Evolutionary conservation across 768 basidiomycete genomes (phyloP).

Genomic region (Naganishia friedmannii): DNA sequence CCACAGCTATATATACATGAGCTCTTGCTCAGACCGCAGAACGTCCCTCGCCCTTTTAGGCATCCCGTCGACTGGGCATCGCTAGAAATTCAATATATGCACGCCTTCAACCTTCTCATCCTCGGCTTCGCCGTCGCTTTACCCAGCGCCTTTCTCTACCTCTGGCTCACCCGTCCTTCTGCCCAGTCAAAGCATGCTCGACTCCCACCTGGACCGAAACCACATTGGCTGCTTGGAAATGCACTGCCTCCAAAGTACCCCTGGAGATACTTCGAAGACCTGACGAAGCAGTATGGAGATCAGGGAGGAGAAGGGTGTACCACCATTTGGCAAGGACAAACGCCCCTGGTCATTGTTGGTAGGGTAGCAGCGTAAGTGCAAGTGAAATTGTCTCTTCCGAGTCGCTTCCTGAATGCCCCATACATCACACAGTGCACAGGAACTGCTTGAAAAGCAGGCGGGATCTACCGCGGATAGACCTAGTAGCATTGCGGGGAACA

Average conservation of each 20-base stretch:
- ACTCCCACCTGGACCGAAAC: slow-evolving; percentile 22
- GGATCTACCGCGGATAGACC: slow-evolving; percentile 8
- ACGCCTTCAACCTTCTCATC: background rate
- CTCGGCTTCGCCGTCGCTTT: background rate
- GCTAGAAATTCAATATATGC: background rate
- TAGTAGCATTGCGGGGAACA: slow-evolving; percentile 14
- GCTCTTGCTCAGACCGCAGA: background rate
- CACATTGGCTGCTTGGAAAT: slow-evolving; percentile 18
- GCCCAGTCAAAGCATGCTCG: slow-evolving; percentile 4
- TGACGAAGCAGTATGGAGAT: slow-evolving; percentile 19
- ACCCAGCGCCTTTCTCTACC: background rate
- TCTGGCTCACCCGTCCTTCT: slow-evolving; percentile 11
- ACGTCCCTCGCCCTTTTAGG: background rate
- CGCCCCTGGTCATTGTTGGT: slow-evolving; percentile 15
- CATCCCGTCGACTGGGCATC: background rate
- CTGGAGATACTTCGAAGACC: slow-evolving; percentile 15
- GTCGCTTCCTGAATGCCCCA: background rate
- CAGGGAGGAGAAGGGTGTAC: slow-evolving; percentile 21
- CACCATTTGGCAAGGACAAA: slow-evolving; percentile 20
- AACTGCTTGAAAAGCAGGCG: slow-evolving; percentile 17
- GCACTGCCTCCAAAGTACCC: slow-evolving; percentile 14
- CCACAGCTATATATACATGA: background rate
- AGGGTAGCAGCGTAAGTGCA: slow-evolving; percentile 13
- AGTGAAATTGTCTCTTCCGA: too few species aligned
- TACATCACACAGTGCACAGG: slow-evolving; percentile 6